phyloP scores from a whole-genome alignment of 139 green algal species.

The Yamagishiella unicocca region DNA sequence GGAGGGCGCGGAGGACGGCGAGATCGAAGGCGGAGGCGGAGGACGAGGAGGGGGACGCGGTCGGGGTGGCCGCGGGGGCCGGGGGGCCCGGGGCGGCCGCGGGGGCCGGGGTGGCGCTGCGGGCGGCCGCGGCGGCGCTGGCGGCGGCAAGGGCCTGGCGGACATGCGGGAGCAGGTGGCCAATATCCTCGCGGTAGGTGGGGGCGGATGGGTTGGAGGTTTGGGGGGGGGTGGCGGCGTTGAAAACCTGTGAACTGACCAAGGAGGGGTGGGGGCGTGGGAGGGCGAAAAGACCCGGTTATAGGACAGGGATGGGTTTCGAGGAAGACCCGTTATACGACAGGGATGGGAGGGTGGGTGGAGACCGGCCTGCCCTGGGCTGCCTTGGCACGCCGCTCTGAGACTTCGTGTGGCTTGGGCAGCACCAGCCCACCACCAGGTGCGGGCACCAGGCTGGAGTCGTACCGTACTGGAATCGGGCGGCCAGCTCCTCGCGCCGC shows the following conservation, averaged over 20 bases:
- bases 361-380: too few species aligned
- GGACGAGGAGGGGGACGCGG: not conserved
- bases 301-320: not conserved
- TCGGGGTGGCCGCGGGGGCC: not conserved
- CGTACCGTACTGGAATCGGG: not conserved
- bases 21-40: not conserved
- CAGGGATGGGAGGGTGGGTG: not conserved
- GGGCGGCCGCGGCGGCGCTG: not conserved
- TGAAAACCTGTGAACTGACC: too few species aligned
- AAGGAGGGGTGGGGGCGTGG: not conserved
- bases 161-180: slow-evolving; percentile 55
- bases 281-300: not conserved
- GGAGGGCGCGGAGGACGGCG: not conserved
- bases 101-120: not conserved
- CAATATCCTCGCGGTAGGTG: slow-evolving; percentile 47
- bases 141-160: not conserved
- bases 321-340: too few species aligned
- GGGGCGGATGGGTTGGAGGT: not conserved
- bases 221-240: not conserved
- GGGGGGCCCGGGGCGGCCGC: not conserved
- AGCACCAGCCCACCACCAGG: too few species aligned
- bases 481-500: not conserved
- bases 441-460: too few species aligned
- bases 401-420: too few species aligned
- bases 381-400: not conserved